Base-by-base conservation (phyloP, 192 early-diverging fungal species). In the Coemansia asiatica region DNA sequence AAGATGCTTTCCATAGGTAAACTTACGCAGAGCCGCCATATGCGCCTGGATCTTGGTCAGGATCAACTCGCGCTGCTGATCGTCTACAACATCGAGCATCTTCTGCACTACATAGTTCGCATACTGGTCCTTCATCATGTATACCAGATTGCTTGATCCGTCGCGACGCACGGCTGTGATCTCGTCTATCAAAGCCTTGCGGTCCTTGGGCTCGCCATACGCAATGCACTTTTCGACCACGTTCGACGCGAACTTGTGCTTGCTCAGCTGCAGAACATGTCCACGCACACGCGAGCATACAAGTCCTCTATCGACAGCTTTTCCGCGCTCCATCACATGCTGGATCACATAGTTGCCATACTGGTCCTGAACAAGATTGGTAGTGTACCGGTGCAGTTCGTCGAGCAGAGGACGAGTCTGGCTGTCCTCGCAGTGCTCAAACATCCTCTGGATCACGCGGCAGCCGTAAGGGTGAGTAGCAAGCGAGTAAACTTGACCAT, bases 91-190 rank as follows among this genome's bases (percentile, higher is more conserved):
- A 79, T 99, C 97, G 54, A 99, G 83, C 94, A 99, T 95, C 79
- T 99, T 99, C 75, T 99, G 97, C 44, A 99, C 93, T 28, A 99
- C 97, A 79, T 99, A 99, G 73, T 99, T 99, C 49, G 97, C 97
- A 71, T 95, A 99, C 80, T 99, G 96, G 83, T 98, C 96, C 84
- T 97, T 97, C 96, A 98, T 98, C 95, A 98, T 97, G n/a, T 87
- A 80, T 54, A 94, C 86, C 68, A 98, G 77, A 6, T 92, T 92
- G 53, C 92, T 91, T 18, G 61, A 68, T n/a, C 60, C 64, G 75
- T 97, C 95, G 13, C 92, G 86, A 63, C 90, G 87, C 55, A 90
- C 87, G 22, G 85, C 84, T 25, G 92, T 87, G 15, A 98, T 94
- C 79, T 99, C 97, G 61, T 96, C 95, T 58, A 99, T 97, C 46